These are phyloP conservation scores for Podospora fimiseda DNA, from an alignment of 495 filamentous ascomycete genomes.

Conservation along the genomic window DNA sequence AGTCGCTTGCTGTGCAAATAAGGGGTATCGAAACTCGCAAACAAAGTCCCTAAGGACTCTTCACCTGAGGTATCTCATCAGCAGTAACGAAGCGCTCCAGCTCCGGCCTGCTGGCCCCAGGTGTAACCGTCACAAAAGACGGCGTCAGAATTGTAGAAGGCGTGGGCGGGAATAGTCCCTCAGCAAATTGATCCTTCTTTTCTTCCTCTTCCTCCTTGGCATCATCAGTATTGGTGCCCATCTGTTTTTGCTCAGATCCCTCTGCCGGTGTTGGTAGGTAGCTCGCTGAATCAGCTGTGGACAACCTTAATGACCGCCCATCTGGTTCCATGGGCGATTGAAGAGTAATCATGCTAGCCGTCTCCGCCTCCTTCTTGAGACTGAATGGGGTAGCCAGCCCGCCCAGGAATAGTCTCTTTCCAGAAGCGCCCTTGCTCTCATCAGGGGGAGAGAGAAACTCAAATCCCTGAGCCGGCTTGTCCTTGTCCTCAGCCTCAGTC, in stretches of 20 bases:
- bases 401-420: constrained; percentile 42
- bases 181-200: neutral
- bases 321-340: constrained; percentile 25
- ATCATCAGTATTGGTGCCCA: too few relatives aligned
- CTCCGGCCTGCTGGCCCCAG: constrained; percentile 21
- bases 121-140: neutral
- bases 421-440: constrained; percentile 29
- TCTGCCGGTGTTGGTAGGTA: neutral
- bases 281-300: constrained; percentile 3
- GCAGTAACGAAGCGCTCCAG: constrained; percentile 41
- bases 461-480: neutral
- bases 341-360: constrained; percentile 50
- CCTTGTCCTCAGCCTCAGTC: neutral
- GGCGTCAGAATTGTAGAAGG: neutral
- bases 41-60: constrained; percentile 3
- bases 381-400: constrained; percentile 49
- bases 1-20: neutral
- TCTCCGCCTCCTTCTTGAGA: constrained; percentile 41
- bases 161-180: neutral
- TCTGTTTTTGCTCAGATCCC: too few relatives aligned
- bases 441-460: constrained; percentile 12
- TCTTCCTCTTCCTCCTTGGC: neutral
- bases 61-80: constrained; percentile 26
- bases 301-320: neutral
- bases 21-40: neutral